A percentile compares a stretch with the other conserved stretches of the same genome.
Conservation (phyloP, 2,329 filamentous ascomycete genomes). For the Monosporascus sp. region DNA sequence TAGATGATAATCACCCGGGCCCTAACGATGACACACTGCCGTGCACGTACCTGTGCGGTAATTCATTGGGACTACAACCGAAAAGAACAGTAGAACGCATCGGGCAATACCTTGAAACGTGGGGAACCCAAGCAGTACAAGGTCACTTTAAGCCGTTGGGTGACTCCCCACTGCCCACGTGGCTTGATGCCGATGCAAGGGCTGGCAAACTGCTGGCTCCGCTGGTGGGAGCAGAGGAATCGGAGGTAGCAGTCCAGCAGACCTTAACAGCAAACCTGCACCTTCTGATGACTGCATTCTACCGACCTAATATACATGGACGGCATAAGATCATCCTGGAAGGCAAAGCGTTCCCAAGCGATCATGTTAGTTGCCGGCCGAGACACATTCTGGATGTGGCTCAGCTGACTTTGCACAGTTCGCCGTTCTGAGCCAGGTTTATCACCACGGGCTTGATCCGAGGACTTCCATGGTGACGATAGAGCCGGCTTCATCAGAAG, state of each 20-base stretch:
- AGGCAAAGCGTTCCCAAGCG: slow-evolving; percentile 75
- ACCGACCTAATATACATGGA: slow-evolving; percentile 55
- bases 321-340: slow-evolving; percentile 73
- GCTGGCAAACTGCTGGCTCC: slow-evolving; percentile 62
- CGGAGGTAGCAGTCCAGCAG: slow-evolving; percentile 75
- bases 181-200: slow-evolving; percentile 66
- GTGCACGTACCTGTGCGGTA: slow-evolving; percentile 71
- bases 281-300: slow-evolving; percentile 73
- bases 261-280: slow-evolving; percentile 75
- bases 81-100: slow-evolving; percentile 59
- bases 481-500: slow-evolving; percentile 45
- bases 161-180: slow-evolving; percentile 56
- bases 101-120: slow-evolving; percentile 64
- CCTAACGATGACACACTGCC: slow-evolving; percentile 19
- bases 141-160: slow-evolving; percentile 67
- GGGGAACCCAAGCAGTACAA: slow-evolving; percentile 71
- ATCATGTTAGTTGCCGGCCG: slow-evolving; percentile 54
- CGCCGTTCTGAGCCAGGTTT: slow-evolving; percentile 70
- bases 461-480: slow-evolving; percentile 64
- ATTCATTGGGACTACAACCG: slow-evolving; percentile 73
- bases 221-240: slow-evolving; percentile 62
- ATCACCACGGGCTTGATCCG: slow-evolving; percentile 59
- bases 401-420: slow-evolving; percentile 46
- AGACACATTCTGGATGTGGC: slow-evolving; percentile 2
- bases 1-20: slow-evolving; percentile 21